Conservation (phyloP, 2,329 filamentous ascomycete genomes). For the Celoporthe dispersa region DNA sequence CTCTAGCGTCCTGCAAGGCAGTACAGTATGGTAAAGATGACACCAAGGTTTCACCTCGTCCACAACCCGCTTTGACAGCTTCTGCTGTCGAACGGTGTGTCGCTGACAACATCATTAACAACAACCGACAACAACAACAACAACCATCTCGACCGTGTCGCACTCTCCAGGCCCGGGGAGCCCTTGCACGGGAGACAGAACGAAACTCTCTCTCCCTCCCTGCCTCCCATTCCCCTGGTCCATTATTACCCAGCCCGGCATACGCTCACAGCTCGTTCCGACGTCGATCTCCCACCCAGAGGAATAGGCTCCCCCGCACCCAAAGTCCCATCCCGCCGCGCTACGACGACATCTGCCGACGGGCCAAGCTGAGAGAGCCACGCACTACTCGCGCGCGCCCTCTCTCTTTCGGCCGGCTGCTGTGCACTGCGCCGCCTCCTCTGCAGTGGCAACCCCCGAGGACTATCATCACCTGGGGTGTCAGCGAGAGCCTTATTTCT, state of each 20-base stretch:
- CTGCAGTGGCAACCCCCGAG: background rate
- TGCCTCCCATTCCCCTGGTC: background rate
- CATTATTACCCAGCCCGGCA: background rate
- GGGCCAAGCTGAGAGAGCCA: conserved; percentile 2
- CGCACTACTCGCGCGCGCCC: background rate
- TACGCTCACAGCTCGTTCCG: background rate
- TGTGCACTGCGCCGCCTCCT: background rate
- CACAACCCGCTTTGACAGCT: conserved; percentile 14
- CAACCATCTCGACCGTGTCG: background rate
- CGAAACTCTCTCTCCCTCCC: background rate
- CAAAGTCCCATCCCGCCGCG: background rate
- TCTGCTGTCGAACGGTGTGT: conserved; percentile 14
- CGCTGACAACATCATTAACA: background rate
- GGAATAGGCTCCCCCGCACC: conserved; percentile 1
- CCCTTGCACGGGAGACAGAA: background rate
- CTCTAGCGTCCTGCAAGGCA: background rate
- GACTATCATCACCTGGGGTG: background rate
- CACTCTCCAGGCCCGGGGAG: no score
- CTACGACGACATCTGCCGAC: background rate
- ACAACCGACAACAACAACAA: background rate
- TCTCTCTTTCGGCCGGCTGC: background rate
- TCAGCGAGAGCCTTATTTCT: background rate
- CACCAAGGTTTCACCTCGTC: conserved; percentile 4
- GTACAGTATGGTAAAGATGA: conserved; percentile 11
- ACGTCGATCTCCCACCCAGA: conserved; percentile 13